Evolutionary conservation across 2,329 filamentous ascomycete genomes (phyloP).

Genomic region (Aspergillus novoparasiticus): DNA sequence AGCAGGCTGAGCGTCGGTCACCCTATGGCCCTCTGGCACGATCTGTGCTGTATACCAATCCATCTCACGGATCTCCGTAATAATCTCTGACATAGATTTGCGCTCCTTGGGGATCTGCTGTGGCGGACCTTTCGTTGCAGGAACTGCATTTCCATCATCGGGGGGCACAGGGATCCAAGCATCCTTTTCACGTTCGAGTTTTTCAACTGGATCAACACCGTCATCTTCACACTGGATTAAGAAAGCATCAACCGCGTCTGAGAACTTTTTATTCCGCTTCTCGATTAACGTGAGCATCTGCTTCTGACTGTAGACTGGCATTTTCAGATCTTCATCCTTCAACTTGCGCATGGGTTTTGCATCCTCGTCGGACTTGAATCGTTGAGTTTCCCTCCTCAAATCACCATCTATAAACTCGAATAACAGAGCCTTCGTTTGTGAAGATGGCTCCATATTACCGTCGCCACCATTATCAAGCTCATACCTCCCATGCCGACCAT

Average conservation of each 20-base stretch:
- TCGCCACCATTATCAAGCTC: constrained; percentile 32
- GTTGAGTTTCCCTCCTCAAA: constrained; percentile 74
- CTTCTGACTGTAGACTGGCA: constrained; percentile 91
- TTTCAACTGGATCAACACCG: constrained; percentile 66
- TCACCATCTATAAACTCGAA: constrained; percentile 95
- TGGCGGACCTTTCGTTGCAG: constrained; percentile 55
- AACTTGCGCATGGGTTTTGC: constrained; percentile 68
- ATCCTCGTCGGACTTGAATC: constrained; percentile 73
- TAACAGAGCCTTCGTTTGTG: constrained; percentile 65
- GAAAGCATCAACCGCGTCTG: constrained; percentile 73
- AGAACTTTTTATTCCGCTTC: constrained; percentile 83
- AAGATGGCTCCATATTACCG: constrained; percentile 37
- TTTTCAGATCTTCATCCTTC: constrained; percentile 77
- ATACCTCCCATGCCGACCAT: constrained; percentile 57
- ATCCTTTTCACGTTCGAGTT: constrained; percentile 62
- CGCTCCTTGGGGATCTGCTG: constrained; percentile 77
- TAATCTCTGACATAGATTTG: constrained; percentile 78
- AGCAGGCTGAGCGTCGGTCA: constrained; percentile 82
- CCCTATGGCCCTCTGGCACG: constrained; percentile 86
- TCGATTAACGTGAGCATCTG: constrained; percentile 89
- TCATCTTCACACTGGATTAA: constrained; percentile 71
- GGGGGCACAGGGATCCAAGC: constrained; percentile 65
- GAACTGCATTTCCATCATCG: constrained; percentile 39
- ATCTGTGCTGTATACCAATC: constrained; percentile 93
- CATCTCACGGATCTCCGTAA: constrained; percentile 77